Conservation (phyloP, 2,329 filamentous ascomycete genomes). For the Cladosporium velox region DNA sequence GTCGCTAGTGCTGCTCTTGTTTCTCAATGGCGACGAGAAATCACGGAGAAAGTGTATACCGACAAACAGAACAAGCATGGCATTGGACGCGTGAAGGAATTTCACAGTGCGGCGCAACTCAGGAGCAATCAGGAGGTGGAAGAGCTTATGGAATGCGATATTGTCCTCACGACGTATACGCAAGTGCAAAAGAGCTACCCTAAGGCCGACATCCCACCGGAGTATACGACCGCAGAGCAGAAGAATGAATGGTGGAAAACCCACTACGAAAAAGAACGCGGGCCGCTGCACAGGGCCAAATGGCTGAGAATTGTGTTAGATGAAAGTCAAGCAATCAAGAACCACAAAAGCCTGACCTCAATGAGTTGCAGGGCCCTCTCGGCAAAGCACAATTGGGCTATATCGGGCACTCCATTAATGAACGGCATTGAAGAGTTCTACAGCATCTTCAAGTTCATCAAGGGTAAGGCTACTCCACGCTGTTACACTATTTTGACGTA, state of each 20-base stretch:
- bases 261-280: constrained; percentile 37
- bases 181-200: constrained; percentile 48
- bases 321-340: constrained; percentile 77
- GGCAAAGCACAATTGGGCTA: constrained; percentile 74
- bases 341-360: constrained; percentile 70
- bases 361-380: constrained; percentile 66
- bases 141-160: constrained; percentile 27
- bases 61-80: constrained; percentile 27
- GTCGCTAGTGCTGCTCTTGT: constrained; percentile 45
- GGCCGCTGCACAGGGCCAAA: constrained; percentile 45
- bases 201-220: constrained; percentile 40
- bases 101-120: background rate
- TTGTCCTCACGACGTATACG: constrained; percentile 46
- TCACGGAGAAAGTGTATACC: constrained; percentile 29
- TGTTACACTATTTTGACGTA: background rate
- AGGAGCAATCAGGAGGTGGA: constrained; percentile 5
- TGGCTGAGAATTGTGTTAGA: constrained; percentile 83
- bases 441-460: constrained; percentile 75
- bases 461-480: constrained; percentile 40
- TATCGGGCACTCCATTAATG: constrained; percentile 63
- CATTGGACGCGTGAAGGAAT: constrained; percentile 21
- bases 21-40: constrained; percentile 43
- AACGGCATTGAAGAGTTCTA: constrained; percentile 81
- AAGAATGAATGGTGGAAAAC: constrained; percentile 45
- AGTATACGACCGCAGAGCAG: constrained; percentile 41